Conservation (phyloP, 2,329 filamentous ascomycete genomes). For the Trichothecium sympodiale region DNA sequence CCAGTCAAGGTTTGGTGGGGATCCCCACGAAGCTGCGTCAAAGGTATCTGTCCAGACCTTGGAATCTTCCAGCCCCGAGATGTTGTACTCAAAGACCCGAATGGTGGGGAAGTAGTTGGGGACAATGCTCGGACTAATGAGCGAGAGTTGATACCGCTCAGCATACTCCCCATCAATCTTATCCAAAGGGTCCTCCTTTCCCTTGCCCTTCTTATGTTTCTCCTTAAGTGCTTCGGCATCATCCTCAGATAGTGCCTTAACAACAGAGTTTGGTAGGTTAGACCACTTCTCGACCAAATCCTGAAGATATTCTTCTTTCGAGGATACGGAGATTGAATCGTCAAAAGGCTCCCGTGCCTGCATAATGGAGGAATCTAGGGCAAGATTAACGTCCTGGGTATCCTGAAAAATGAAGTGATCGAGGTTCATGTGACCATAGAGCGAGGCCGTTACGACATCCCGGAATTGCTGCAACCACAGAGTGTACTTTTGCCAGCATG, state of each 20-base stretch:
- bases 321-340: conserved; percentile 48
- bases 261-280: conserved; percentile 49
- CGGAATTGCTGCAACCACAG: conserved; percentile 85
- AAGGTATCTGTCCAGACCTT: conserved; percentile 32
- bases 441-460: conserved; percentile 67
- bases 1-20: conserved; percentile 3
- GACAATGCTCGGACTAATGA: conserved; percentile 79
- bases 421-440: conserved; percentile 97
- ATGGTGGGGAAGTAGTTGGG: conserved; percentile 87
- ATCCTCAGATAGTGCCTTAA: conserved; percentile 11
- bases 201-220: conserved; percentile 19
- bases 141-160: conserved; percentile 72
- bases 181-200: conserved; percentile 41
- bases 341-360: conserved; percentile 21
- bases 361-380: conserved; percentile 23
- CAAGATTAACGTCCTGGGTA: conserved; percentile 60
- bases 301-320: conserved; percentile 60
- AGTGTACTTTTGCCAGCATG: conserved; percentile 96
- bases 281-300: conserved; percentile 73
- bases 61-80: conserved; percentile 56
- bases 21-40: conserved; percentile 6
- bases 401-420: conserved; percentile 95
- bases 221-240: conserved; percentile 11
- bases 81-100: conserved; percentile 91
- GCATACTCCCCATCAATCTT: conserved; percentile 69